A percentile compares a stretch with the other conserved stretches of the same genome.
Conservation (phyloP, 441 rosid genomes). For the Macaranga tanarius region DNA sequence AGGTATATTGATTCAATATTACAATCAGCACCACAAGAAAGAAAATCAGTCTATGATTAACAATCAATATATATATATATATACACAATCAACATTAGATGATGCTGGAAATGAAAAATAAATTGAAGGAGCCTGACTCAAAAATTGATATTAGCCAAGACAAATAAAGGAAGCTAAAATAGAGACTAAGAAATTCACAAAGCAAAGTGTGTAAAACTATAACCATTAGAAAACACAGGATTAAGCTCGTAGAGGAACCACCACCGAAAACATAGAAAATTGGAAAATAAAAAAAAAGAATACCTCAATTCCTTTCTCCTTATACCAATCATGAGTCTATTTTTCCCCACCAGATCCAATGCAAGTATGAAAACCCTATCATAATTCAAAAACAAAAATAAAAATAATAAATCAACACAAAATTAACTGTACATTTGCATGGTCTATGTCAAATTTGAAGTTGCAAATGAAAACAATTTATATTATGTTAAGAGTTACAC, state of each 20-base stretch:
- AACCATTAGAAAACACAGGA: not conserved
- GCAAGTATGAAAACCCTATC: conserved; percentile 90
- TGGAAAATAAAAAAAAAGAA: conserved; percentile 4
- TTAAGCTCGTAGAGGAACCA: no score
- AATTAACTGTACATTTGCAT: not conserved
- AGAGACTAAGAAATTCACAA: not conserved
- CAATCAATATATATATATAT: no score
- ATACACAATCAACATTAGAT: no score
- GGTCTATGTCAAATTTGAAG: conserved; percentile 15
- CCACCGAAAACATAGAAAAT: no score
- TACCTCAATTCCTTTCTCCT: conserved; percentile 97
- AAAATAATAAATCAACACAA: conserved; percentile 15
- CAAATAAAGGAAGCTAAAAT: no score
- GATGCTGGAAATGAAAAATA: no score
- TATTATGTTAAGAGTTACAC: not conserved
- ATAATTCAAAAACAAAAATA: conserved; percentile 13
- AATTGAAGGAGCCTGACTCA: no score
- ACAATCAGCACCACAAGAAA: no score
- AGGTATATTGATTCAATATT: no score
- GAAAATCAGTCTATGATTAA: no score
- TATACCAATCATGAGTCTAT: conserved; percentile 88
- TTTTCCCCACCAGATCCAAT: conserved; percentile 96
- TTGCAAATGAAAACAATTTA: not conserved
- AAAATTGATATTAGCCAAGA: no score
- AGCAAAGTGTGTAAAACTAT: not conserved